These are phyloP conservation scores for Phytophthora cryptogea DNA, from an alignment of 352 stramenopile genomes.

Conservation along the genomic window DNA sequence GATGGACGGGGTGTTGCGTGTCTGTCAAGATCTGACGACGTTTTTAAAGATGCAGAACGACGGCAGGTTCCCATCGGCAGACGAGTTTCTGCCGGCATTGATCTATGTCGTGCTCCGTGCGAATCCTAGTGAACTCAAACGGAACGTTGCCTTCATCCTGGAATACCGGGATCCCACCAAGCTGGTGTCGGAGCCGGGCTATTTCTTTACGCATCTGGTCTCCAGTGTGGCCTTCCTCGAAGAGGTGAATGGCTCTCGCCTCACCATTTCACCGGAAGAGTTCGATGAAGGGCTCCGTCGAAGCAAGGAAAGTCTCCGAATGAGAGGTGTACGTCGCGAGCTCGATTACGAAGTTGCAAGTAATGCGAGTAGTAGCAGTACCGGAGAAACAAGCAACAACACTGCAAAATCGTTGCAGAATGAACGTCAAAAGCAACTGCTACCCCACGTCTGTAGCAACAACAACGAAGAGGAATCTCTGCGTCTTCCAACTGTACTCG, in stretches of 20 bases:
- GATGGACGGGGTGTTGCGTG: slow-evolving; percentile 74
- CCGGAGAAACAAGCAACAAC: slow-evolving; percentile 1
- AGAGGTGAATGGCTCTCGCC: slow-evolving; percentile 64
- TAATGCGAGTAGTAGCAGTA: slow-evolving; percentile 18
- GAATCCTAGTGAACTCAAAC: slow-evolving; percentile 85
- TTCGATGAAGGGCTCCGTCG: slow-evolving; percentile 63
- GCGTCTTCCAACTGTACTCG: slow-evolving; percentile 40
- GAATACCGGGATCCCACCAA: slow-evolving; percentile 72
- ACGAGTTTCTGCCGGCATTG: slow-evolving; percentile 92
- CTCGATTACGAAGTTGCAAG: slow-evolving; percentile 29
- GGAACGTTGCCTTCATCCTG: slow-evolving; percentile 87
- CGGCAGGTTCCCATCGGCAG: slow-evolving; percentile 77
- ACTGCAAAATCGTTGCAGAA: slow-evolving; percentile 11
- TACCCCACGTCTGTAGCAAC: neutral
- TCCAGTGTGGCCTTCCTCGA: slow-evolving; percentile 84
- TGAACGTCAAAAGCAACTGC: slow-evolving; percentile 14
- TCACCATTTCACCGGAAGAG: slow-evolving; percentile 77
- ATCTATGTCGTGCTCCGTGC: slow-evolving; percentile 90
- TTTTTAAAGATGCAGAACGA: slow-evolving; percentile 56
- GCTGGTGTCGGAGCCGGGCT: slow-evolving; percentile 89
- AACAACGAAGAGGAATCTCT: slow-evolving; percentile 7
- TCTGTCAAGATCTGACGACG: slow-evolving; percentile 75
- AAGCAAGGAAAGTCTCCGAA: slow-evolving; percentile 35
- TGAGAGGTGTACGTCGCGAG: slow-evolving; percentile 13
- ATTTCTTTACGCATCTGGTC: slow-evolving; percentile 93